phyloP scores from a whole-genome alignment of 1,139 yeast genomes.

The Pneumocystis canis region DNA sequence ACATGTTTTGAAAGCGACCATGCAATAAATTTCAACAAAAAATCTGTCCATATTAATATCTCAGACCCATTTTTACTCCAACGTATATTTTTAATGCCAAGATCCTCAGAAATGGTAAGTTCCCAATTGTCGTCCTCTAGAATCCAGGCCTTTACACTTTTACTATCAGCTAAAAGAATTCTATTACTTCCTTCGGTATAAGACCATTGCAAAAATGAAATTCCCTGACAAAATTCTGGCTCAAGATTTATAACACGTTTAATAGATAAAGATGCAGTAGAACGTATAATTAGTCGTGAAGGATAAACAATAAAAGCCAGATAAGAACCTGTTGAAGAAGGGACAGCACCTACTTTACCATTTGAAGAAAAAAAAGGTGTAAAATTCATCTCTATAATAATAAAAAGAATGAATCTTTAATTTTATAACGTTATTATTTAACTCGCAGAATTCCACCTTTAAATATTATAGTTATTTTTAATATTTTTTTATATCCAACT shows the following conservation, averaged over 20 bases:
- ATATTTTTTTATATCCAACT: background rate
- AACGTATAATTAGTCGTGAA: constrained; percentile 6
- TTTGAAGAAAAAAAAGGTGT: background rate
- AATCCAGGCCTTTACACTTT: constrained; percentile 13
- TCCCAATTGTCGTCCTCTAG: constrained; percentile 9
- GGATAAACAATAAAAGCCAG: constrained; percentile 6
- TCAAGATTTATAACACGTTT: constrained; percentile 8
- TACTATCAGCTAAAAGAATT: constrained; percentile 13
- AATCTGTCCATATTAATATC: constrained; percentile 15
- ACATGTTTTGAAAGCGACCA: constrained; percentile 6
- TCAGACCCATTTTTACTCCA: constrained; percentile 16
- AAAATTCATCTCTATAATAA: background rate
- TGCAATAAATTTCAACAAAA: constrained; percentile 12
- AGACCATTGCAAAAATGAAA: constrained; percentile 3
- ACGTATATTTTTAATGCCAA: constrained; percentile 12
- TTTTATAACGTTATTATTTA: background rate
- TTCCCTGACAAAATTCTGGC: constrained; percentile 4
- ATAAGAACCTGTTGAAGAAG: background rate
- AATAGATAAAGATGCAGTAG: constrained; percentile 10
- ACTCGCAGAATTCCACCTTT: background rate
- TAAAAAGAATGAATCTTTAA: background rate
- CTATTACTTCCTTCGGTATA: constrained; percentile 10
- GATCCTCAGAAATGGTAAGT: constrained; percentile 11
- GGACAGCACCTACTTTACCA: background rate
- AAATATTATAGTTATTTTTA: background rate